Conservation (phyloP, 2,329 filamentous ascomycete genomes). For the Ophiostoma tasmaniense region DNA sequence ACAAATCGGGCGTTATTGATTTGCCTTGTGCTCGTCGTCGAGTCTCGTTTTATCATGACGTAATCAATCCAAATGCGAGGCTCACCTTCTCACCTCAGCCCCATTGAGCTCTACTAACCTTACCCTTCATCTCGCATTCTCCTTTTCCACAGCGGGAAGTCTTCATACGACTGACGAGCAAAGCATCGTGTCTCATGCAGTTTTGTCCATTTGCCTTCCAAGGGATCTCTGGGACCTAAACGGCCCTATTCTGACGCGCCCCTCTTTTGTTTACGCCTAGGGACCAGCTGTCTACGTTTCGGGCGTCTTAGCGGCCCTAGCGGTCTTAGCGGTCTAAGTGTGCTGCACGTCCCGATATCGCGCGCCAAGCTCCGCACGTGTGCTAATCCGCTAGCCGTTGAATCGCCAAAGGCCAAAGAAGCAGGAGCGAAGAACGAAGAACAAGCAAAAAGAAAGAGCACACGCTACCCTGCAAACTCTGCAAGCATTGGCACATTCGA, state of each 20-base stretch:
- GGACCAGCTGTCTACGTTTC: neutral
- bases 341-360: conserved; percentile 6
- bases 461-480: neutral
- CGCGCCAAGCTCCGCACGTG: neutral
- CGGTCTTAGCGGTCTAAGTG: neutral
- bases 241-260: conserved; percentile 5
- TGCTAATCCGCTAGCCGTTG: neutral
- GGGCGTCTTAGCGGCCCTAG: neutral
- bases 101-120: neutral
- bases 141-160: too few relatives aligned
- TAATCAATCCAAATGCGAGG: neutral
- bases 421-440: neutral
- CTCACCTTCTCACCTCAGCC: neutral
- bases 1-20: too few relatives aligned
- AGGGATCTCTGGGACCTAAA: neutral
- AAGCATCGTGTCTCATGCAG: neutral
- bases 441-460: neutral
- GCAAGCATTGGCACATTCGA: too few relatives aligned
- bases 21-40: neutral
- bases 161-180: too few relatives aligned
- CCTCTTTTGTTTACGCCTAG: neutral
- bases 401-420: neutral
- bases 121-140: neutral
- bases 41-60: neutral
- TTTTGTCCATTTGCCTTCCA: neutral